Evolutionary conservation across 352 stramenopile species (phyloP), one percentile per base, ranked within the genome.

Genomic region (Pythium dissimile): DNA sequence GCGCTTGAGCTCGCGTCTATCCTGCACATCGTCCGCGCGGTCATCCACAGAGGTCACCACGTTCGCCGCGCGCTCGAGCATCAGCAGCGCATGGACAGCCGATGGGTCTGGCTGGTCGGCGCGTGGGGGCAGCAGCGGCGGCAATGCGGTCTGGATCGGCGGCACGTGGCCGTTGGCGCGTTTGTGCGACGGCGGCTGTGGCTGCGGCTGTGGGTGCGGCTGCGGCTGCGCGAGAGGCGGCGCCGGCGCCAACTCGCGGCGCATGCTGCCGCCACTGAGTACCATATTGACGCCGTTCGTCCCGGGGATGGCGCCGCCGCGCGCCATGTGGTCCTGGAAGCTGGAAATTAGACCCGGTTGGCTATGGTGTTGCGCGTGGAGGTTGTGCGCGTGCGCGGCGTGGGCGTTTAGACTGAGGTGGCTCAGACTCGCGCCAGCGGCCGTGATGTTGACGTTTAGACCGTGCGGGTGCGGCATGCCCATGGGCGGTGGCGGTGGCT

Each of bases 1-100:
- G 18, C 54, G 54, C 45, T 62, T 62, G 32, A 62, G 54, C 8
- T 62, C 54, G 13, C 46, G 54, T n/a, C 54, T 44, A 12, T 56
- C 54, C 12, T 62, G 54, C 6, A 13, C 35, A 10, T 58, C 50
- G 46, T 54, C 34, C 7, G 5, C 50, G 28, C 44, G 24, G 24
- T 58, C 50, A 38, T 48, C 45, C 3, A 24, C 52, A 2, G 32
- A 30, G 20, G 12, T 4, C 20, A 62, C 35, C 9, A 56, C 35
- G 28, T 43, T 59, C 20, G 54, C 44, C 1, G 37, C 37, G 12
- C n/a, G 54, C 16, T 50, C 54, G 3, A 62, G 35, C 54, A 62
- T 62, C 16, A 62, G 23, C 37, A 62, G 45, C 23, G 54, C 54
- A 27, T 54, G 45, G 24, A 62, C 54, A 5, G 54, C 54, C 43